Evolutionary conservation across 1,139 yeast species (phyloP).

Genomic region (Candida albicans): DNA sequence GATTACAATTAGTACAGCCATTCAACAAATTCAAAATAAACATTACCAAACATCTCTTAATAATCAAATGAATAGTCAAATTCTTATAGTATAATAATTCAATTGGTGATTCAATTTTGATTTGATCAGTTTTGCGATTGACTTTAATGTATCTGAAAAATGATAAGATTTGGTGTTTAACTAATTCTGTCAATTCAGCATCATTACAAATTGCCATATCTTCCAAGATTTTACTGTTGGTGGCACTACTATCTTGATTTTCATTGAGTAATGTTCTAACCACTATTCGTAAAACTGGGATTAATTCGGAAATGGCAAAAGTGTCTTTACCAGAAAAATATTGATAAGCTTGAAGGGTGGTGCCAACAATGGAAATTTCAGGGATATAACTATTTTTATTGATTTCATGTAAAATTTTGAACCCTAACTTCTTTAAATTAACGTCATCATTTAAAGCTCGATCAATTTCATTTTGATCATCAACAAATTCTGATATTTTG

Average conservation of each 20-base stretch:
- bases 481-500: constrained; percentile 28
- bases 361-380: constrained; percentile 40
- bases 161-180: constrained; percentile 30
- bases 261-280: constrained; percentile 25
- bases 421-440: constrained; percentile 45
- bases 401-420: constrained; percentile 41
- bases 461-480: constrained; percentile 8
- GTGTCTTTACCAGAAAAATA: constrained; percentile 25
- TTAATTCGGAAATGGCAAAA: constrained; percentile 25
- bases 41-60: constrained; percentile 37
- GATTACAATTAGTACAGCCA: constrained; percentile 15
- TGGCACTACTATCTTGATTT: constrained; percentile 17
- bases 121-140: constrained; percentile 25
- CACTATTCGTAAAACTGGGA: constrained; percentile 31
- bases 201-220: constrained; percentile 17
- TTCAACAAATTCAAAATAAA: constrained; percentile 27
- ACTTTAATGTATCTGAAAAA: constrained; percentile 39
- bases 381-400: constrained; percentile 40
- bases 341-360: constrained; percentile 35
- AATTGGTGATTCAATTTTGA: constrained; percentile 36
- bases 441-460: constrained; percentile 15
- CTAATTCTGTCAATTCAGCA: constrained; percentile 20
- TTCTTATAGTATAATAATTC: constrained; percentile 49
- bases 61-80: constrained; percentile 41
- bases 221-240: constrained; percentile 23